These are phyloP conservation scores for Leccinum sublutescens DNA, from an alignment of 768 basidiomycete species.

Conservation along the genomic window DNA sequence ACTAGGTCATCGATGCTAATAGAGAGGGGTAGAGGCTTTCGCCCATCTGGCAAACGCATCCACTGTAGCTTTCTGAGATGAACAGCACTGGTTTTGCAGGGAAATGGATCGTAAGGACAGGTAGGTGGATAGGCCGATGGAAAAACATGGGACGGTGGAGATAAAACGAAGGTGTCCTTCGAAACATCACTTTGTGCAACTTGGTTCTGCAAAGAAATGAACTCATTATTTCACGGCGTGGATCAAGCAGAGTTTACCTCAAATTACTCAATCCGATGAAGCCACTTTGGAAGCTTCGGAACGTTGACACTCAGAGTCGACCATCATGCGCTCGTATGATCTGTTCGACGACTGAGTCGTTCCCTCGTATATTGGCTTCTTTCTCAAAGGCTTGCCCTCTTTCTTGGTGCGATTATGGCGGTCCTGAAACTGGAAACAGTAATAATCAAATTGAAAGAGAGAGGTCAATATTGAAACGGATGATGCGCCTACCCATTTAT, in stretches of 20 bases:
- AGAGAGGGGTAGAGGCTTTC: not conserved
- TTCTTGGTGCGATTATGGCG: constrained; percentile 12
- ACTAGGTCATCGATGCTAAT: constrained; percentile 7
- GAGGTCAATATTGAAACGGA: fast-evolving
- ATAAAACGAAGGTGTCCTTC: not conserved
- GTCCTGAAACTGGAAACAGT: constrained; percentile 11
- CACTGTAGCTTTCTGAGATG: constrained; percentile 5
- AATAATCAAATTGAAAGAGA: not conserved
- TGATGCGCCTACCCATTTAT: constrained; percentile 9
- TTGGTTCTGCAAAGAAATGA: not conserved
- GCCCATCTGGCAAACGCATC: not conserved
- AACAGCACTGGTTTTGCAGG: constrained; percentile 6
- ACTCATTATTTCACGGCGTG: not conserved
- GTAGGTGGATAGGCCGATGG: constrained; percentile 14
- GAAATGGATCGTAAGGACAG: constrained; percentile 21
- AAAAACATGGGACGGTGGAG: constrained; percentile 17
- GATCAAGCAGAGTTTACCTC: not conserved
- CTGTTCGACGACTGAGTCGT: not conserved
- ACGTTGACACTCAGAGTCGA: not conserved
- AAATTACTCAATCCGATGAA: not conserved
- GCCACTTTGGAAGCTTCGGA: fast-evolving
- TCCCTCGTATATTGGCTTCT: not conserved
- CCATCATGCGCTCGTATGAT: not conserved
- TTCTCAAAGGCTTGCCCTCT: not conserved
- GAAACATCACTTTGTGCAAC: fast-evolving